Percentiles rank a stretch among this genome's conserved stretches.
Conservation (phyloP, 108 stramenopile genomes). For the Phaeodactylum tricornutum region DNA sequence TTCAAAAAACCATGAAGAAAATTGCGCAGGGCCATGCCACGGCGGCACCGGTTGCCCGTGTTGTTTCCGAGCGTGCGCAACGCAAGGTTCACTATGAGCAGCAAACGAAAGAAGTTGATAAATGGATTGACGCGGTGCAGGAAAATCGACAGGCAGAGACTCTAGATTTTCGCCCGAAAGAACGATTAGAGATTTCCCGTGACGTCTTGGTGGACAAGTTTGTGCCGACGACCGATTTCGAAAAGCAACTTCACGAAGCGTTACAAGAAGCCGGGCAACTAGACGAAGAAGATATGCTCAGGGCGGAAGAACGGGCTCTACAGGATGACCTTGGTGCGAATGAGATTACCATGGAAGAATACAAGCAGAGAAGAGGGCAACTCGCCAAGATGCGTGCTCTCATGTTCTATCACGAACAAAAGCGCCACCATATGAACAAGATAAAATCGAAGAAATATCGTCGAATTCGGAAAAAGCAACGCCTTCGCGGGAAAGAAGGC, state of each 20-base stretch:
- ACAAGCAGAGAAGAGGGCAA: slow-evolving; percentile 86
- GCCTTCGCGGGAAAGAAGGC: slow-evolving; percentile 66
- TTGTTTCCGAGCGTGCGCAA: slow-evolving; percentile 73
- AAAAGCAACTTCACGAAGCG: slow-evolving; percentile 79
- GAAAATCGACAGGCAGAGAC: slow-evolving; percentile 87
- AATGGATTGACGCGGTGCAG: slow-evolving; percentile 79
- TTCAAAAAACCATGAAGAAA: slow-evolving; percentile 63
- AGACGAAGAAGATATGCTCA: slow-evolving; percentile 62
- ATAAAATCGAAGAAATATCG: slow-evolving; percentile 98
- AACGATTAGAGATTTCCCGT: slow-evolving; percentile 30
- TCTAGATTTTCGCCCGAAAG: slow-evolving; percentile 84
- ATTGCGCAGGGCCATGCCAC: slow-evolving; percentile 38
- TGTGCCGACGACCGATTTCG: slow-evolving; percentile 83
- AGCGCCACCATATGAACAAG: slow-evolving; percentile 96
- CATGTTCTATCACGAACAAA: slow-evolving; percentile 98
- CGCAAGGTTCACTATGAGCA: slow-evolving; percentile 81
- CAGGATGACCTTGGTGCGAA: slow-evolving; percentile 80
- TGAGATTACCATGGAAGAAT: slow-evolving; percentile 80
- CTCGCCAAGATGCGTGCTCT: slow-evolving; percentile 92
- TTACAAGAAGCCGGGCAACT: slow-evolving; percentile 78
- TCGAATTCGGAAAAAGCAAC: slow-evolving; percentile 85
- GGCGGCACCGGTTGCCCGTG: slow-evolving; percentile 54
- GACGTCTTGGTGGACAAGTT: slow-evolving; percentile 76
- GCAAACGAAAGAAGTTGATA: slow-evolving; percentile 54
- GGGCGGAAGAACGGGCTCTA: slow-evolving; percentile 42